A percentile compares a stretch with the other conserved stretches of the same genome.
These are phyloP conservation scores for Pseudocercospora cruenta DNA, from an alignment of 2,329 filamentous ascomycete species.

Conservation along the genomic window DNA sequence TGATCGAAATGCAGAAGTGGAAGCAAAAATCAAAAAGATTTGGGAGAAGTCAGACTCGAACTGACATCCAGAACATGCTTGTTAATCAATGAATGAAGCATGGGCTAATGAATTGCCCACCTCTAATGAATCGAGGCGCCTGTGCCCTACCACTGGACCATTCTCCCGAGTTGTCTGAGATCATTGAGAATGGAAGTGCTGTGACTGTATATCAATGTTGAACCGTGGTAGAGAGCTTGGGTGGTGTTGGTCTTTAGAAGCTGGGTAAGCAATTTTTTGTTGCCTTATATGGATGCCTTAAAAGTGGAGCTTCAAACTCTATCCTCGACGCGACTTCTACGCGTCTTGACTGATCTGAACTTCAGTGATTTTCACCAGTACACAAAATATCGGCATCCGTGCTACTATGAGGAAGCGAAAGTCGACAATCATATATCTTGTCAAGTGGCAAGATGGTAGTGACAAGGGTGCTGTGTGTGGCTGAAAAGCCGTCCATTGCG, in stretches of 20 bases:
- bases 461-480: conserved; percentile 71
- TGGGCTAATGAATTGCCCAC: too few relatives aligned
- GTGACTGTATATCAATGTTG: not conserved
- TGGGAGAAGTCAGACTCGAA: not conserved
- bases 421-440: not conserved
- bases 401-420: conserved; percentile 16
- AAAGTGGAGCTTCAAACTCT: not conserved
- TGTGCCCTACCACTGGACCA: not conserved
- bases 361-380: not conserved
- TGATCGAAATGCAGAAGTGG: too few relatives aligned
- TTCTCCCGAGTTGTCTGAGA: not conserved
- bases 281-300: not conserved
- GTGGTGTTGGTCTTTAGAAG: not conserved
- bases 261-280: too few relatives aligned
- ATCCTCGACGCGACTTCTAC: not conserved
- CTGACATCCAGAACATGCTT: not conserved
- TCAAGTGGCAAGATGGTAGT: conserved; percentile 39
- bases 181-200: not conserved
- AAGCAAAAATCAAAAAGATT: not conserved
- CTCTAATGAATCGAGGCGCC: not conserved
- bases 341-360: not conserved
- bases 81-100: not conserved
- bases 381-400: not conserved
- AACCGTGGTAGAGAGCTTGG: not conserved
- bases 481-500: conserved; percentile 91